These are phyloP conservation scores for Boletus nobilissimus DNA, from an alignment of 1,284 basidiomycete genomes.

Conservation along the genomic window DNA sequence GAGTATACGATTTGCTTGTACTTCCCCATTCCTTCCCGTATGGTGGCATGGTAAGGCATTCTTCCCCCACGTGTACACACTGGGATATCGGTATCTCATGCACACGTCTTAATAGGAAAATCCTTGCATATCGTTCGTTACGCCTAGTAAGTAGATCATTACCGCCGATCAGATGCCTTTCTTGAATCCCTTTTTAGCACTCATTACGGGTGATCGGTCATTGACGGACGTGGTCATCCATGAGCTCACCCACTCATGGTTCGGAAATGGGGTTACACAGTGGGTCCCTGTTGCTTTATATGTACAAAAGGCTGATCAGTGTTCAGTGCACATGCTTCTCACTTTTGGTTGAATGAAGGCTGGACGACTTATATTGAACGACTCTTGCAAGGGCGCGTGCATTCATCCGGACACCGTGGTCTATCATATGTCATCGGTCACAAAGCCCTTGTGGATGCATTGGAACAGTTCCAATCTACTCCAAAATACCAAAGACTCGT, in stretches of 20 bases:
- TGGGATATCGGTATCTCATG: constrained; percentile 9
- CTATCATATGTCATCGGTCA: constrained; percentile 84
- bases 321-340: constrained; percentile 71
- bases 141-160: constrained; percentile 69
- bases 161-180: not conserved
- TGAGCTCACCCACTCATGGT: constrained; percentile 85
- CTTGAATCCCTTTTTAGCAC: constrained; percentile 54
- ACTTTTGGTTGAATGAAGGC: constrained; percentile 95
- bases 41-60: constrained; percentile 78
- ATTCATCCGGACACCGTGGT: constrained; percentile 83
- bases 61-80: constrained; percentile 3
- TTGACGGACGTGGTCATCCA: constrained; percentile 91
- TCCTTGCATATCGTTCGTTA: constrained; percentile 87
- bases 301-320: constrained; percentile 35
- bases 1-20: constrained; percentile 91
- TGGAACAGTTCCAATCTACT: constrained; percentile 66
- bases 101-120: constrained; percentile 67
- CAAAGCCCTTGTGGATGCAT: constrained; percentile 78
- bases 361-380: constrained; percentile 97
- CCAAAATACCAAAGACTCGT: constrained; percentile 89
- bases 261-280: constrained; percentile 85
- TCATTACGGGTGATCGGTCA: constrained; percentile 86
- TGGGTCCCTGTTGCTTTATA: constrained; percentile 47
- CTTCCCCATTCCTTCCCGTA: constrained; percentile 95
- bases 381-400: constrained; percentile 78